These are phyloP conservation scores for Aspergillus tanneri DNA, from an alignment of 2,329 filamentous ascomycete genomes.

Conservation along the genomic window DNA sequence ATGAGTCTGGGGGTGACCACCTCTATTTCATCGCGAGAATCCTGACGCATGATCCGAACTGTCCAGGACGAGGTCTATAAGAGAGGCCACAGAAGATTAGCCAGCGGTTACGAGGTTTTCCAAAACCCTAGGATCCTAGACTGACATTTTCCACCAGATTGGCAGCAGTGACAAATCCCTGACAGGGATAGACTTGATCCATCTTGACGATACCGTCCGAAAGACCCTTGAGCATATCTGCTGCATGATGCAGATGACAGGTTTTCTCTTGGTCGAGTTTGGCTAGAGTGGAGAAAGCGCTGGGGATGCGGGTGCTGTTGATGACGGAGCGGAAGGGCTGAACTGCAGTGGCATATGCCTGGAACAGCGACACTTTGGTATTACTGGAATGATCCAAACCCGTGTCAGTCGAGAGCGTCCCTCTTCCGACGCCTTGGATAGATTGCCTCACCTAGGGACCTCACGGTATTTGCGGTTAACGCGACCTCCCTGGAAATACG, in stretches of 20 bases:
- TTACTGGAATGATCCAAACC: conserved; percentile 45
- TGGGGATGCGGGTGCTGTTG: conserved; percentile 49
- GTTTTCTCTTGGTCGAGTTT: conserved; percentile 57
- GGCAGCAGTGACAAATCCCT: conserved; percentile 37
- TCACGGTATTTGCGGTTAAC: conserved; percentile 58
- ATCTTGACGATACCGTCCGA: conserved; percentile 43
- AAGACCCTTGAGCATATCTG: conserved; percentile 53
- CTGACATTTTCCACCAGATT: conserved; percentile 32
- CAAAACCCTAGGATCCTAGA: conserved; percentile 3
- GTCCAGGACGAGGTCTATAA: conserved; percentile 34
- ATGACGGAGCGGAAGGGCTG: conserved; percentile 55
- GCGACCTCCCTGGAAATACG: conserved; percentile 54
- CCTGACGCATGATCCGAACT: conserved; percentile 30
- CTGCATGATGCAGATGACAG: conserved; percentile 58
- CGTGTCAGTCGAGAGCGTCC: conserved; percentile 17
- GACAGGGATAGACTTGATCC: conserved; percentile 35
- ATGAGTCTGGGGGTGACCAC: conserved; percentile 50
- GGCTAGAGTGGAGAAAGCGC: conserved; percentile 56
- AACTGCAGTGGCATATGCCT: conserved; percentile 56
- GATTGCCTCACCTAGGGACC: conserved; percentile 51
- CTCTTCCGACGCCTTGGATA: conserved; percentile 4
- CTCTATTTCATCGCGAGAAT: conserved; percentile 30
- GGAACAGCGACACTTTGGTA: conserved; percentile 61
- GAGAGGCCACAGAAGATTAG: conserved; percentile 14
- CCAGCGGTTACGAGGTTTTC: background rate